These are phyloP conservation scores for Mucor velutinosus DNA, from an alignment of 371 early-diverging fungal genomes.

Conservation along the genomic window DNA sequence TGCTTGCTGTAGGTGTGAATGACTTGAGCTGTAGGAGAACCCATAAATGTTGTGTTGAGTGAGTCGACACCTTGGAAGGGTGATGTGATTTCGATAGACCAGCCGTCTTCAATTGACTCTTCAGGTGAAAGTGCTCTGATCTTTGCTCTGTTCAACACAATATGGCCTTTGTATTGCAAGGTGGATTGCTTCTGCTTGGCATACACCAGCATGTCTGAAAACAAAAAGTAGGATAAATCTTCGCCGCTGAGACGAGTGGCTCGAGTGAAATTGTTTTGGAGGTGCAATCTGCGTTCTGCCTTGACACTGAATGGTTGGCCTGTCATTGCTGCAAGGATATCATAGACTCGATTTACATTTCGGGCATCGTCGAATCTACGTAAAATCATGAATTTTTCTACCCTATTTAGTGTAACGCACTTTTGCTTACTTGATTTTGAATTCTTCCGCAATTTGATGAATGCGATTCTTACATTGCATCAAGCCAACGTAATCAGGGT, in stretches of 20 bases:
- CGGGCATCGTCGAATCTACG: slow-evolving; percentile 33
- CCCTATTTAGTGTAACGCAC: background rate
- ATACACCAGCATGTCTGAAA: slow-evolving; percentile 43
- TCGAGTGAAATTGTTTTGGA: slow-evolving; percentile 11
- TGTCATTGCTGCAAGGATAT: slow-evolving; percentile 31
- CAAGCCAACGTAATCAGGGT: slow-evolving; percentile 47
- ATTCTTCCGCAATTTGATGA: slow-evolving; percentile 26
- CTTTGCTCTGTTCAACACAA: slow-evolving; percentile 33
- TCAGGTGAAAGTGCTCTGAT: slow-evolving; percentile 29
- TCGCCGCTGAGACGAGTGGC: slow-evolving; percentile 24
- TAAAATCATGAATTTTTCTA: background rate
- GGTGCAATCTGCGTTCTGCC: slow-evolving; percentile 32
- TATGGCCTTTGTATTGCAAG: slow-evolving; percentile 46
- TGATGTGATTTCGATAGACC: slow-evolving; percentile 37
- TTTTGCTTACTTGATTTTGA: slow-evolving; percentile 18
- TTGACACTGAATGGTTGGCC: slow-evolving; percentile 41
- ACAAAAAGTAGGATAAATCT: slow-evolving; percentile 40
- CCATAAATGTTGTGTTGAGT: slow-evolving; percentile 40
- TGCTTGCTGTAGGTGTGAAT: slow-evolving; percentile 20
- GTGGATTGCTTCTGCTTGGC: slow-evolving; percentile 32
- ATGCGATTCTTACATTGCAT: slow-evolving; percentile 33
- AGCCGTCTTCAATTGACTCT: slow-evolving; percentile 28
- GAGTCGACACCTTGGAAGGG: slow-evolving; percentile 46
- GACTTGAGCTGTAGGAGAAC: slow-evolving; percentile 33
- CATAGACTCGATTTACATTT: slow-evolving; percentile 44